Evolutionary conservation across 805 yeast species (phyloP), one percentile per base, ranked within the genome.

Genomic region (Saturnispora mendoncae): DNA sequence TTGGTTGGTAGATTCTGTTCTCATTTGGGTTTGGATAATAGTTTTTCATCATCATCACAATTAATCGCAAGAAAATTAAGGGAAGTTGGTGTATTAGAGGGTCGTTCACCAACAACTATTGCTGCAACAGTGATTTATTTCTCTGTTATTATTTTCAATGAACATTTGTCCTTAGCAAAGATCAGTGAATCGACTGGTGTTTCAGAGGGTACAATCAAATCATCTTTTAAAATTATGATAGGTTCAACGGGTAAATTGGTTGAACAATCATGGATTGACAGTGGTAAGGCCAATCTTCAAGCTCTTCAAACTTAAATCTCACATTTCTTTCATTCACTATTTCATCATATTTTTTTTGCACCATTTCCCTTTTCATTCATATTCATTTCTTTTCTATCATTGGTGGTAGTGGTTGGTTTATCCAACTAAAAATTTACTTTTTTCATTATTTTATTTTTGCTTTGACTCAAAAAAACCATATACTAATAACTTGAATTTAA

Each of bases 61-160:
- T 75, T 81, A 54, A 86, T 92, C 51, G 96, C 97, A 2, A 78
- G 86, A 57, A 73, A 81, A 50, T 86, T 94, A 55, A 84, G 85
- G 56, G 95, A 84, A 47, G 80, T 82, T 47, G 96, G 97, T 42
- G 94, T 90, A 29, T 70, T 92, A 55, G 97, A 95, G 14, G 97
- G 98, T 53, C 75, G 96, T 51, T 84, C 96, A 3, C 98, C 98
- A 23, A 88, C 88, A 41, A 90, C 98, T 28, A 86, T 92, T 56
- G 97, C 97, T 0, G 97, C 97, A 6, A 94, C 97, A 1, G 94
- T 92, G 4, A 90, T 92, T 37, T 92, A 90, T 64, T 80, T 92
- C 84, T 84, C 95, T 6, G 83, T 90, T 4, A 67, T 84, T n/a
- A 65, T 92, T n/a, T 88, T 88, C 58, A 83, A 83, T 34, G 79